Percentiles rank a stretch among this genome's conserved stretches.
These are phyloP conservation scores for Pythium phragmiticola DNA, from an alignment of 352 stramenopile species.

Conservation along the genomic window DNA sequence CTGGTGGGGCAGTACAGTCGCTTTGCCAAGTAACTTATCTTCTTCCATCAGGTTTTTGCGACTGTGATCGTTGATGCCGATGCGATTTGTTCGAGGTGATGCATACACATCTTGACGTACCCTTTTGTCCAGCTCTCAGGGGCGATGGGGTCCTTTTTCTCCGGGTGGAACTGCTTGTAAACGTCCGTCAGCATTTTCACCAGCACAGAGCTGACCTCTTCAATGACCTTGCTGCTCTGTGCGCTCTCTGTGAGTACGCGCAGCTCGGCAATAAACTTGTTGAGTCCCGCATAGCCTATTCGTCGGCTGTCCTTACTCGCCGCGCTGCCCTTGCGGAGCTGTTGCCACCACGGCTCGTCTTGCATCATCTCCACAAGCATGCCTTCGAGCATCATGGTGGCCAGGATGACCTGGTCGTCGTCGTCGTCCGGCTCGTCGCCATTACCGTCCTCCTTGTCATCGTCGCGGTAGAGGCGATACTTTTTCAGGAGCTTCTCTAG, in stretches of 20 bases:
- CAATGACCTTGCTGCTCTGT: conserved; percentile 34
- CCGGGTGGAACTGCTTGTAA: conserved; percentile 57
- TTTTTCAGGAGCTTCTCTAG: conserved; percentile 52
- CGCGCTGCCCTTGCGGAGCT: conserved; percentile 29
- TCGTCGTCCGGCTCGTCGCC: conserved; percentile 13
- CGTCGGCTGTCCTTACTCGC: conserved; percentile 33
- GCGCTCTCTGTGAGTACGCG: conserved; percentile 43
- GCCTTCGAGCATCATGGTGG: conserved; percentile 45
- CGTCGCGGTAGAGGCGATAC: conserved; percentile 25
- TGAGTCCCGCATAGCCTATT: conserved; percentile 59
- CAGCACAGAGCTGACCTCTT: conserved; percentile 34
- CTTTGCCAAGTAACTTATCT: no score
- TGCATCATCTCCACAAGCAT: conserved; percentile 58
- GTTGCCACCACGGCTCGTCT: conserved; percentile 65
- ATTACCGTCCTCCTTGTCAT: conserved; percentile 22
- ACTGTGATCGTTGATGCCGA: neutral
- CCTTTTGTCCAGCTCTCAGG: conserved; percentile 32
- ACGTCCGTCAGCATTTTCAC: conserved; percentile 43
- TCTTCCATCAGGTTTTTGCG: neutral
- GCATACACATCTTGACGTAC: conserved; percentile 40
- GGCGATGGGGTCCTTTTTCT: conserved; percentile 41
- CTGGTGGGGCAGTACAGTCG: no score
- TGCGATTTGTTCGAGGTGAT: conserved; percentile 26
- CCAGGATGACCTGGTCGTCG: conserved; percentile 31
- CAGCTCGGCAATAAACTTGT: conserved; percentile 70